These are phyloP conservation scores for Millerozyma miso DNA, from an alignment of 805 yeast genomes.

Conservation along the genomic window DNA sequence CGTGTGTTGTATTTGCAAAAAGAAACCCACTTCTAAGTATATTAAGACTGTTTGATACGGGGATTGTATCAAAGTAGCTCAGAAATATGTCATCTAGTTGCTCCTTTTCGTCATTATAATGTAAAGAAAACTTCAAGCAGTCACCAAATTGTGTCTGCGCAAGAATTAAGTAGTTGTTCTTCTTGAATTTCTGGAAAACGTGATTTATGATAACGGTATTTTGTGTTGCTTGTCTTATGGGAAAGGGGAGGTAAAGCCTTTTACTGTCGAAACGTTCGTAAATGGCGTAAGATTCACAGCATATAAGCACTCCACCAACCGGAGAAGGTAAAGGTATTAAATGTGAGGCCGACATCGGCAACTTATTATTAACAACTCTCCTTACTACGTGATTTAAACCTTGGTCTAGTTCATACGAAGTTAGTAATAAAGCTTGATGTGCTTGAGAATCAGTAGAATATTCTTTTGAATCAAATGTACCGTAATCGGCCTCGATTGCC, in stretches of 20 bases:
- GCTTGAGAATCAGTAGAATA: conserved; percentile 8
- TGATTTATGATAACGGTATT: conserved; percentile 46
- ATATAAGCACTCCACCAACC: conserved; percentile 63
- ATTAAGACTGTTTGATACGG: conserved; percentile 49
- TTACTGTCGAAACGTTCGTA: conserved; percentile 39
- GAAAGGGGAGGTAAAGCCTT: conserved; percentile 46
- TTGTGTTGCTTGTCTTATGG: conserved; percentile 34
- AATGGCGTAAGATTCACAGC: conserved; percentile 51
- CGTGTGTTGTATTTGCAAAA: conserved; percentile 59
- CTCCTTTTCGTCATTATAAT: conserved; percentile 44
- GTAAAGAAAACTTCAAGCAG: conserved; percentile 55
- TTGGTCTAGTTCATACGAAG: conserved; percentile 77
- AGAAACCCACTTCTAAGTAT: conserved; percentile 75
- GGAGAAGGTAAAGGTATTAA: conserved; percentile 71
- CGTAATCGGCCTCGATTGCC: conserved; percentile 62
- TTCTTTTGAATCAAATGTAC: conserved; percentile 22
- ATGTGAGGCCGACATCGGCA: conserved; percentile 39
- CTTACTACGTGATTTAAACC: conserved; percentile 76
- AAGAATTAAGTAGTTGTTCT: conserved; percentile 57
- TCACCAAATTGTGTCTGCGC: conserved; percentile 74
- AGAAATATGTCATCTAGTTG: conserved; percentile 42
- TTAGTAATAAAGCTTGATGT: conserved; percentile 30
- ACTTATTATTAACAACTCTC: conserved; percentile 17
- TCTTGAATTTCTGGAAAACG: conserved; percentile 62
- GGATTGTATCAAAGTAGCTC: conserved; percentile 74